A percentile compares a stretch with the other conserved stretches of the same genome.
phyloP scores from a whole-genome alignment of 306 rosid species.

The Herpetospermum pedunculosum region DNA sequence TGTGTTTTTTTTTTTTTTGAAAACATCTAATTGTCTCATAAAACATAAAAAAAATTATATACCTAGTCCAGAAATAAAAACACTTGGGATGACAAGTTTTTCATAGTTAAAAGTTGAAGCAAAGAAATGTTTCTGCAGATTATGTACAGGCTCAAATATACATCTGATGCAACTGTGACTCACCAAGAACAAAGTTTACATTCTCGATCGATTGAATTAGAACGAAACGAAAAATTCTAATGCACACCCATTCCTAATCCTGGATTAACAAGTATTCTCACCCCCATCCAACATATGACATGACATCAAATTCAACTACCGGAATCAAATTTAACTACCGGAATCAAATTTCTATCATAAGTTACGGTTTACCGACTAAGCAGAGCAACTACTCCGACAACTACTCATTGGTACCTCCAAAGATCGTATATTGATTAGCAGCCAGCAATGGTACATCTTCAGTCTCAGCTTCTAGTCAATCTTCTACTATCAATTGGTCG shows the following conservation, averaged over 20 bases:
- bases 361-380: conserved; percentile 7
- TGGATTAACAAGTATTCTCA: neutral
- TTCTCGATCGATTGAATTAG: conserved; percentile 1
- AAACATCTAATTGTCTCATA: too few relatives aligned
- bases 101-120: too few relatives aligned
- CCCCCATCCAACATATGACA: conserved; percentile 20
- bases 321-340: conserved; percentile 1
- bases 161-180: conserved; percentile 3
- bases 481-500: conserved; percentile 40
- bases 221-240: neutral
- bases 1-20: too few relatives aligned
- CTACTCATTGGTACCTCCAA: conserved; percentile 15
- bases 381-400: conserved; percentile 14
- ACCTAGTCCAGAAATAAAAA: too few relatives aligned
- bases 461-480: conserved; percentile 33
- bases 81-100: too few relatives aligned
- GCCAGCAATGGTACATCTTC: conserved; percentile 17
- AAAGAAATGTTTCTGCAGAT: neutral
- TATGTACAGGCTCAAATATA: conserved; percentile 8
- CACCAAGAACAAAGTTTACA: neutral
- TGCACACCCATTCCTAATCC: neutral
- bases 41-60: too few relatives aligned
- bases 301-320: conserved; percentile 25
- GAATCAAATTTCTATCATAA: conserved; percentile 11
- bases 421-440: conserved; percentile 10